phyloP scores from a whole-genome alignment of 2,329 filamentous ascomycete species.

The Botrytis byssoidea region DNA sequence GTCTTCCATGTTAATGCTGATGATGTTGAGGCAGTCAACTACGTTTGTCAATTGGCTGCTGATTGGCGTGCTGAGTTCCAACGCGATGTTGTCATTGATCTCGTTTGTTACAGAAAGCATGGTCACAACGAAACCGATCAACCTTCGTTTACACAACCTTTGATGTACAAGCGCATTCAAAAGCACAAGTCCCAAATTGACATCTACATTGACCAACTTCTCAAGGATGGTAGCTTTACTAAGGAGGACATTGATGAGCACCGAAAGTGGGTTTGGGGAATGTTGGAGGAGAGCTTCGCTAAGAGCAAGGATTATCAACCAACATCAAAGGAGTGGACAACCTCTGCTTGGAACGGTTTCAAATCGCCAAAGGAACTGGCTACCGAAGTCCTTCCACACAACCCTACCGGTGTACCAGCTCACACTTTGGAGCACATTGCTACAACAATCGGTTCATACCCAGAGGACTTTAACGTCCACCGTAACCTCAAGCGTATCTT shows the following conservation, averaged over 20 bases:
- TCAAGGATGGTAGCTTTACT: conserved; percentile 90
- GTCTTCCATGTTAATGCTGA: conserved; percentile 99
- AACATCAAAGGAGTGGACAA: conserved; percentile 96
- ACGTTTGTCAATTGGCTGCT: conserved; percentile 92
- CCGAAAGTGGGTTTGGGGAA: conserved; percentile 99
- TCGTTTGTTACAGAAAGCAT: conserved; percentile 98
- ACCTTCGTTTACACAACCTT: conserved; percentile 97
- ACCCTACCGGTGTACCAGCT: conserved; percentile 75
- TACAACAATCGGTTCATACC: conserved; percentile 71
- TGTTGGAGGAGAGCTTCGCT: conserved; percentile 96
- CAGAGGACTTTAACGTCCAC: conserved; percentile 86
- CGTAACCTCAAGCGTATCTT: conserved; percentile 97
- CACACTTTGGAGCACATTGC: conserved; percentile 79
- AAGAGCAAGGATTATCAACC: conserved; percentile 98
- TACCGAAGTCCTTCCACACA: conserved; percentile 88
- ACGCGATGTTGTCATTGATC: conserved; percentile 95
- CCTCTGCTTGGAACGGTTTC: conserved; percentile 98
- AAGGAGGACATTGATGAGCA: conserved; percentile 98
- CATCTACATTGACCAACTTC: conserved; percentile 86
- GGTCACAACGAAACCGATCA: conserved; percentile 99
- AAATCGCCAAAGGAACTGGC: conserved; percentile 98
- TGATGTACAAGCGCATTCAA: conserved; percentile 98
- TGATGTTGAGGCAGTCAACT: conserved; percentile 97
- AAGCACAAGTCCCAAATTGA: conserved; percentile 82
- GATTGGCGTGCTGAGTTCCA: conserved; percentile 99